Base-by-base conservation (phyloP, 2,329 filamentous ascomycete species). In the Xylariaceae sp. region DNA sequence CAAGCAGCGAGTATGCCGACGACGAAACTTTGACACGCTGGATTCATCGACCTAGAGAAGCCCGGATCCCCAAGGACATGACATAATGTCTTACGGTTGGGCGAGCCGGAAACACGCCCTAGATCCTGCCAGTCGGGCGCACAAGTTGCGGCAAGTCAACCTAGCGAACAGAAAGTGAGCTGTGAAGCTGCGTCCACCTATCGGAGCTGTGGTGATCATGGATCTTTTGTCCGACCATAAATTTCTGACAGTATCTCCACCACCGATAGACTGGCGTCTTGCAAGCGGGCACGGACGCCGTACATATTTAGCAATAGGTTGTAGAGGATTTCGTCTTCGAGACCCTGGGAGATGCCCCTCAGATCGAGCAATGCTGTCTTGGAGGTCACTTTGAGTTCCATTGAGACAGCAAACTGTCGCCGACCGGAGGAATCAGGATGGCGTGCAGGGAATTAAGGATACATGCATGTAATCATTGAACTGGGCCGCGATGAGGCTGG, bases 21-120 rank as follows among this genome's bases (percentile, higher is more conserved):
- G 66, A 66, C 63, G 67, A 62, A 60, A 63, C 59, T 58, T 60
- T 61, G 62, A 65, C 58, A 63, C 57, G 37, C 63, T 63, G 67
- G 65, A 65, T 65, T 63, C 32, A 34, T 34, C 32, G 67, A 69
- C 67, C 66, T 67, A 61, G 62, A 68, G 64, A 65, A 64, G 60
- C 55, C 57, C 59, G 57, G 62, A 63, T 59, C 60, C 59, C 57
- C 54, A 59, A 49, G 57, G 58, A 52, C 52, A 57, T 55, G 58
- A 59, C 58, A 63, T 57, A 53, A 34, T 53, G 59, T 55, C 56
- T 51, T 53, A 58, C 59, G 61, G 63, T 7, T n/a, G 63, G 63
- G 60, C 30, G 43, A 57, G 41, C 61, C 56, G 57, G 61, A 67
- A 65, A 66, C 61, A 59, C 55, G 37, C 58, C 58, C 53, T 56